These are phyloP conservation scores for Cladosporium sp. DNA, from an alignment of 2,329 filamentous ascomycete genomes.

Conservation along the genomic window DNA sequence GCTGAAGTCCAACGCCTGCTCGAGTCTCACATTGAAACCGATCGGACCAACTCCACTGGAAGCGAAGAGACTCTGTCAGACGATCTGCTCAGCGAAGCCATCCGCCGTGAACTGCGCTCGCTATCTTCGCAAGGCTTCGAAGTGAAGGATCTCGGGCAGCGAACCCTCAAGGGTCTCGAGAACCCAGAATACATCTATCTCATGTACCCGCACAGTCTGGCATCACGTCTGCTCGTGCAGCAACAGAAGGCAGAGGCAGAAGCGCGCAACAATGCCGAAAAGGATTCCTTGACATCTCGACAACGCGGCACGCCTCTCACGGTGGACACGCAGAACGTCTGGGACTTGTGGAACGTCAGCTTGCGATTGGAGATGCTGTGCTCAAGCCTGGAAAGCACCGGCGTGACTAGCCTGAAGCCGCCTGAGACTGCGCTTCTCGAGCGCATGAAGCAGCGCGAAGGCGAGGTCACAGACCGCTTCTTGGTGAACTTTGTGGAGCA, in stretches of 20 bases:
- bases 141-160: constrained; percentile 92
- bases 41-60: constrained; percentile 63
- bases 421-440: constrained; percentile 83
- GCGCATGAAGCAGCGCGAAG: constrained; percentile 64
- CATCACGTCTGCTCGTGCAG: constrained; percentile 72
- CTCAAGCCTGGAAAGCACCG: constrained; percentile 72
- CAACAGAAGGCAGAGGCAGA: constrained; percentile 48
- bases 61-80: constrained; percentile 73
- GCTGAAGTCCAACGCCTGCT: constrained; percentile 89
- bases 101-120: constrained; percentile 81
- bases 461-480: constrained; percentile 84
- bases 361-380: constrained; percentile 90
- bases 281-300: constrained; percentile 52
- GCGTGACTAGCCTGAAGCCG: constrained; percentile 61
- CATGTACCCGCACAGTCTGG: constrained; percentile 85
- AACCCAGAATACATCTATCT: constrained; percentile 95
- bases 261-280: constrained; percentile 22
- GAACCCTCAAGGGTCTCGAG: constrained; percentile 92
- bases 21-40: constrained; percentile 82
- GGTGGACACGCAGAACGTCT: constrained; percentile 80
- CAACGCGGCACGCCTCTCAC: constrained; percentile 60
- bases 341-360: constrained; percentile 85
- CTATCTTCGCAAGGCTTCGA: constrained; percentile 91
- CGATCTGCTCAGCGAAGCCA: constrained; percentile 68
- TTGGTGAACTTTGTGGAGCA: constrained; percentile 88